These are phyloP conservation scores for Monosporascus sp. DNA, from an alignment of 2,329 filamentous ascomycete genomes.

Conservation along the genomic window DNA sequence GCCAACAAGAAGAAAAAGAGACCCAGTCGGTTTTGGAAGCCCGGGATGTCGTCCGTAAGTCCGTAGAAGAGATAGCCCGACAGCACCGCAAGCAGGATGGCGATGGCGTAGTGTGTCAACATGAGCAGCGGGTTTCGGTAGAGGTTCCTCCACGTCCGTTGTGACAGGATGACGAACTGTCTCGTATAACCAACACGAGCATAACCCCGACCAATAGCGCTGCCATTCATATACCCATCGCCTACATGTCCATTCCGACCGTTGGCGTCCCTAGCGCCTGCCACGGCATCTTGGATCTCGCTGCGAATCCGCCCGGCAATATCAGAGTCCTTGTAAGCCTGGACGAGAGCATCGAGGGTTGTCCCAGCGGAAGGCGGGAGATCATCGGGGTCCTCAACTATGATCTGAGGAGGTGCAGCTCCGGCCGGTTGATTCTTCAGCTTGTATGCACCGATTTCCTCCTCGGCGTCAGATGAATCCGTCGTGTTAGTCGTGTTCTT, in stretches of 20 bases:
- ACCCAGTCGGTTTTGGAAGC: constrained; percentile 95
- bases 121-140: constrained; percentile 98
- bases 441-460: constrained; percentile 46
- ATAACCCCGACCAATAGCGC: constrained; percentile 71
- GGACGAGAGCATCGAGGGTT: constrained; percentile 77
- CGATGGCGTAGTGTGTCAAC: constrained; percentile 97
- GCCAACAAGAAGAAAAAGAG: constrained; percentile 97
- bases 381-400: constrained; percentile 65
- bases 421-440: constrained; percentile 41
- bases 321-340: constrained; percentile 70
- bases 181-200: constrained; percentile 70
- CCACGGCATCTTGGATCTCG: constrained; percentile 69
- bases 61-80: constrained; percentile 96
- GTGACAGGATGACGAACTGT: constrained; percentile 86
- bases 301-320: constrained; percentile 69
- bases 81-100: constrained; percentile 88
- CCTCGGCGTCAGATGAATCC: constrained; percentile 52
- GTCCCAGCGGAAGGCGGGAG: constrained; percentile 60
- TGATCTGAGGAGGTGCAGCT: constrained; percentile 48
- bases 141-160: constrained; percentile 91
- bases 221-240: constrained; percentile 41
- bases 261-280: constrained; percentile 62
- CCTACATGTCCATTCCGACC: constrained; percentile 48
- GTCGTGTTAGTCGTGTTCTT: constrained; percentile 60
- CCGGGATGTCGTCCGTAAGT: constrained; percentile 89